Conservation (phyloP, 345 rosid genomes). For the Eucalyptus lansdowneana region DNA sequence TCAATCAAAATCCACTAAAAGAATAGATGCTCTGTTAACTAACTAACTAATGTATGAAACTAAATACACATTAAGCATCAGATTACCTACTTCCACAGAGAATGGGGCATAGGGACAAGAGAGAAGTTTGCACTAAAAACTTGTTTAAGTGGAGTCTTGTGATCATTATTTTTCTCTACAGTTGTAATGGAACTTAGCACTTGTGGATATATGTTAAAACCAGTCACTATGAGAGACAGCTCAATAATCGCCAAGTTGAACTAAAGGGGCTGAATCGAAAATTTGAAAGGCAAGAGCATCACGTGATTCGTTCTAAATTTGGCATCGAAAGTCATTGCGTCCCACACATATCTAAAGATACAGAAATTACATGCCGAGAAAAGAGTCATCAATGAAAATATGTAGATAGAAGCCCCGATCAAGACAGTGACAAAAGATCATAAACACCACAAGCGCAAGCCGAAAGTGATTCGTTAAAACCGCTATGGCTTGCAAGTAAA, state of each 20-base stretch:
- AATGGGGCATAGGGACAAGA: too few species aligned
- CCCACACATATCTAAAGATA: too few species aligned
- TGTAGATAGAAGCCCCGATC: not conserved
- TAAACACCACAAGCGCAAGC: too few species aligned
- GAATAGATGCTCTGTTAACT: not conserved
- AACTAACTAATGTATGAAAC: too few species aligned
- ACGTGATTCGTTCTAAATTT: not conserved
- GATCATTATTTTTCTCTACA: too few species aligned
- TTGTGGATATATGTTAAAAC: too few species aligned
- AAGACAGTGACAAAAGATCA: too few species aligned
- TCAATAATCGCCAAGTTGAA: rapidly evolving
- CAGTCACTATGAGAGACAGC: not conserved
- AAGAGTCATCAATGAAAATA: not conserved
- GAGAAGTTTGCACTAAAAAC: not conserved
- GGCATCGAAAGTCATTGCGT: not conserved
- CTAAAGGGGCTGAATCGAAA: not conserved
- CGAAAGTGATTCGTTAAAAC: too few species aligned
- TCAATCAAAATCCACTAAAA: not conserved
- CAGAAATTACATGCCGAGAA: not conserved
- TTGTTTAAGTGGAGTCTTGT: not conserved
- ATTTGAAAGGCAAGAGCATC: not conserved
- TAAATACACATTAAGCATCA: too few species aligned
- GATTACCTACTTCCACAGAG: too few species aligned
- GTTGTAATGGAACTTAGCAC: not conserved
- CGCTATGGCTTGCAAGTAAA: too few species aligned